A percentile compares a stretch with the other conserved stretches of the same genome.
Evolutionary conservation across 148 eudicot species (phyloP).

Genomic region (Silene latifolia): DNA sequence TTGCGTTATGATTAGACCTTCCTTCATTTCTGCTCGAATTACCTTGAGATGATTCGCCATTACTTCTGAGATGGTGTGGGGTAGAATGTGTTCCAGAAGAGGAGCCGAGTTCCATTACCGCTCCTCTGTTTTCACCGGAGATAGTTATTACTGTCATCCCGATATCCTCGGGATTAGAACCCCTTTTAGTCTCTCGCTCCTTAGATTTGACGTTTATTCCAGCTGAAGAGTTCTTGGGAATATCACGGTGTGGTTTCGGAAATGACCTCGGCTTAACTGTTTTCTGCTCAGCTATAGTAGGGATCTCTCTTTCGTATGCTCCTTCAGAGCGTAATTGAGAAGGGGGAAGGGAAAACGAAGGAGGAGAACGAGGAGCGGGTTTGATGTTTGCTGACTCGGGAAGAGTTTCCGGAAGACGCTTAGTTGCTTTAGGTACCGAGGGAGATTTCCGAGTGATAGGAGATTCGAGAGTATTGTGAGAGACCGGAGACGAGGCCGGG

Average conservation of each 20-base stretch:
- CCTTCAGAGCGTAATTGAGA: conserved; percentile 33
- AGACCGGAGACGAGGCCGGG: conserved; percentile 7
- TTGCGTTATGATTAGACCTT: neutral
- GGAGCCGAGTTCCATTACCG: conserved; percentile 58
- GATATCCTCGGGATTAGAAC: conserved; percentile 31
- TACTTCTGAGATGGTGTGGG: neutral
- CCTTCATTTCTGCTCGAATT: conserved; percentile 16
- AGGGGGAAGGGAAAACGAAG: conserved; percentile 56
- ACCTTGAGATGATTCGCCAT: conserved; percentile 20
- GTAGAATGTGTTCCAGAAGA: conserved; percentile 24
- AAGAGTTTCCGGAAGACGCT: conserved; percentile 22
- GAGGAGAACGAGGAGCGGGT: conserved; percentile 39
- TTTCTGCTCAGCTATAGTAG: conserved; percentile 42
- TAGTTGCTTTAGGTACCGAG: neutral
- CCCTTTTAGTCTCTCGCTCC: conserved; percentile 19
- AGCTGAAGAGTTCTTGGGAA: neutral
- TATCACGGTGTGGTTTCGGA: conserved; percentile 1
- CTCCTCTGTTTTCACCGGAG: conserved; percentile 76
- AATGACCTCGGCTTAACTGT: conserved; percentile 36
- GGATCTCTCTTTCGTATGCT: conserved; percentile 25
- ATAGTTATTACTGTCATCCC: conserved; percentile 45
- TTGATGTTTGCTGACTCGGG: conserved; percentile 32
- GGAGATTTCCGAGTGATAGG: conserved; percentile 15
- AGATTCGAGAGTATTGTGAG: neutral
- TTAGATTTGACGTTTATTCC: conserved; percentile 7